Base-by-base conservation (phyloP, 345 rosid genomes). In the Triadica sebifera region DNA sequence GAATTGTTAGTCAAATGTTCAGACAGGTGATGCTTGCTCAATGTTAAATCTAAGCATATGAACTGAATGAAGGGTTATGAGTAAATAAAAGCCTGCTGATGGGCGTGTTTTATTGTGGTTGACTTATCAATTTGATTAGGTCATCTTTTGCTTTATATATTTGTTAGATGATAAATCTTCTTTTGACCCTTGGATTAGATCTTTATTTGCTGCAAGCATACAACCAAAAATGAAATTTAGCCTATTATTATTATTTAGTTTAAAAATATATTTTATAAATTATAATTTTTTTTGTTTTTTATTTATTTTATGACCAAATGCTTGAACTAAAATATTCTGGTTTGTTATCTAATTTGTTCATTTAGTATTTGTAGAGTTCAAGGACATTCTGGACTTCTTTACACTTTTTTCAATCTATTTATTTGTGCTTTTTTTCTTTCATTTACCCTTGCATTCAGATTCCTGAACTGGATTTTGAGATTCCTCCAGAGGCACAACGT, bases 401-500 rank as follows among this genome's bases (percentile, higher is more conserved):
- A 34, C 41, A 13, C 34, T 29, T 37, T 63, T 15, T 38, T 16
- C 19, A 0, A 24, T 29, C 1, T 67, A 7, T 6, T 22, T 12
- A 5, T 22, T 5, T 24, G 4, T 24, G 8, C 47, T 8, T 25
- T 22, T 24, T 34, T 69, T 60, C n/a, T 8, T 65, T 45, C 16
- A 15, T 65, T 46, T 68, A 22, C 70, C 55, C 56, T 3, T 77
- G 60, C 45, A 3, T 80, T 75, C 84, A 94, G 98, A 90, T 94
- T 81, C 97, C 97, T 70, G 92, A 94, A 75, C 80, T 94, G 80
- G 91, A 91, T 77, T 94, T 94, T 77, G 98, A 94, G 85, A 92
- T 94, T 81, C 98, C 98, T 57, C 87, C 95, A 25, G 98, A 92
- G 91, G 91, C 97, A 79, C 98, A 92, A 75, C 88, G 87, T 43